Base-by-base conservation (phyloP, 2,329 filamentous ascomycete species). In the Botrytis fragariae region DNA sequence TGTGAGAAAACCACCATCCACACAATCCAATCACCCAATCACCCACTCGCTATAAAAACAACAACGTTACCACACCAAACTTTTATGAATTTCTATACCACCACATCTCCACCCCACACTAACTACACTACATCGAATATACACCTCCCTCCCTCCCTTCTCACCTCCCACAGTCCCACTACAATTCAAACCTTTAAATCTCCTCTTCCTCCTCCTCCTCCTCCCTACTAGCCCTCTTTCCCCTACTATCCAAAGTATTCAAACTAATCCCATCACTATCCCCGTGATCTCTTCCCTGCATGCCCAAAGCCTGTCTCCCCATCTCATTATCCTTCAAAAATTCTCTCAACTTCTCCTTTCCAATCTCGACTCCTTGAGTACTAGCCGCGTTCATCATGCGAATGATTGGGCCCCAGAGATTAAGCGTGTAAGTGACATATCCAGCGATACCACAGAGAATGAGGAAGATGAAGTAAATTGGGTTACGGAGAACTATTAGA, bases 381-480 rank as follows among this genome's bases (percentile, higher is more conserved):
- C 90, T 91, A 6, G 96, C 96, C 22, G 96, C 96, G 78, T 96
- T 96, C 77, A 90, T 89, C 93, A 99, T 98, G 81, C 97, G 94
- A 78, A 97, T 86, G 86, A 99, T 98, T 0, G 96, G 96, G 0
- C 96, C 96, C 84, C 97, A 95, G 25, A 99, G 89, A 82, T 98
- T 98, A 77, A 99, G 91, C 48, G 91, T 95, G 83, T 96, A 98
- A 6, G 95, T 96, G 42, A 98, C 86, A 79, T 98, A 99, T 5
- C 92, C 93, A 72, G 89, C 94, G 71, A 92, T 88, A 18, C 87
- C 91, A 60, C 92, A 83, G 69, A 98, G 83, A 79, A 97, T 89
- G 74, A 98, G 86, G 79, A 98, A 89, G 80, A 99, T 85, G 84
- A 98, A 98, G 82, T 98, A 94, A 75, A 97, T 85, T 0, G 96